Conservation (phyloP, 345 rosid species). For the Ailanthus altissimus region DNA sequence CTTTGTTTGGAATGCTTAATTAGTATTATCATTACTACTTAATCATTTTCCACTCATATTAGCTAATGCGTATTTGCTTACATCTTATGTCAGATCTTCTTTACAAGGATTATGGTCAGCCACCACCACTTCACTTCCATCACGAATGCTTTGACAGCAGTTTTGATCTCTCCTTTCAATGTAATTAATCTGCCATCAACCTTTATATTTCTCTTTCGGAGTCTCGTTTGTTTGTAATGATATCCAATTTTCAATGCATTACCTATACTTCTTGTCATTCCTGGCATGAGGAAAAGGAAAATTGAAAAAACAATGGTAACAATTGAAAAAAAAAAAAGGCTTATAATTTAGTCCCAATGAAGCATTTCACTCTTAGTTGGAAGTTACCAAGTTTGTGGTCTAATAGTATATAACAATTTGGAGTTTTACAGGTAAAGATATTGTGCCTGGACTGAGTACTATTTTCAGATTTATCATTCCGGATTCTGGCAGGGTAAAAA, state of each 20-base stretch:
- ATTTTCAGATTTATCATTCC: constrained; percentile 43
- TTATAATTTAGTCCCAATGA: background rate
- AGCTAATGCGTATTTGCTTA: background rate
- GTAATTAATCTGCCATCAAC: constrained; percentile 33
- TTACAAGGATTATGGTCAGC: constrained; percentile 51
- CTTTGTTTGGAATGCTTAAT: background rate
- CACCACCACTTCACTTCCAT: constrained; percentile 37
- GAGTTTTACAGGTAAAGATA: constrained; percentile 40
- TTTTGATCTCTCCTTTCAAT: constrained; percentile 45
- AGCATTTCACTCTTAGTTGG: background rate
- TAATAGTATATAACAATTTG: background rate
- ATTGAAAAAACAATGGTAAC: no score
- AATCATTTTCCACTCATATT: background rate
- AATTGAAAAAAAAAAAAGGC: no score
- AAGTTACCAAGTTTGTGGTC: background rate
- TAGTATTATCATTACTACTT: background rate
- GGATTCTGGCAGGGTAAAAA: constrained; percentile 43
- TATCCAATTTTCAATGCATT: background rate
- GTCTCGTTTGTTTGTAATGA: background rate
- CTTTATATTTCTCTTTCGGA: background rate
- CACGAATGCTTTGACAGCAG: constrained; percentile 36
- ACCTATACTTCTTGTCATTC: background rate
- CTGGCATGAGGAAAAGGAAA: no score
- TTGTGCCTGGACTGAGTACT: constrained; percentile 51
- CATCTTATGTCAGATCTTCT: constrained; percentile 44